These are phyloP conservation scores for Haberlea rhodopensis DNA, from an alignment of 257 asterid genomes.

Conservation along the genomic window DNA sequence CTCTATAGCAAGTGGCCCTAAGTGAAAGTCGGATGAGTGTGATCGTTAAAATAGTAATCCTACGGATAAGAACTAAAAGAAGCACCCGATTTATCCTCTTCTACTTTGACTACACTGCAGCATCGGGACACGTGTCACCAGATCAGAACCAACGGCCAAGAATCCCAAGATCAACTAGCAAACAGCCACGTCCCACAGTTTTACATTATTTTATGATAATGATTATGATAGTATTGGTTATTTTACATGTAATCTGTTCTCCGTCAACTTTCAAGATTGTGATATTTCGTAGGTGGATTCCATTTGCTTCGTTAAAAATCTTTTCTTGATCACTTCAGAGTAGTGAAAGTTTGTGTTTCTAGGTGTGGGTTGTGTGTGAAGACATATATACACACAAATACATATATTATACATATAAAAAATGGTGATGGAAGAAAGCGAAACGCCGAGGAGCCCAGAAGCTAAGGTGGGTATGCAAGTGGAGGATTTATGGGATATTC, in stretches of 20 bases:
- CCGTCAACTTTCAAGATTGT: constrained; percentile 37
- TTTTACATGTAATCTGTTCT: constrained; percentile 17
- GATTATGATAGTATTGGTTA: constrained; percentile 26
- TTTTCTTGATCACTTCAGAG: background rate
- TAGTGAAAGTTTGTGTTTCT: background rate
- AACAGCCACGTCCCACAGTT: constrained; percentile 10
- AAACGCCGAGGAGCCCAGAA: constrained; percentile 93
- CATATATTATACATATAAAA: background rate
- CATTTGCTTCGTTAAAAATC: background rate
- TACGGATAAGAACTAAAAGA: constrained; percentile 40
- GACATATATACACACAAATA: background rate
- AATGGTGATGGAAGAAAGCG: constrained; percentile 56
- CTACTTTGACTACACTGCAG: constrained; percentile 20
- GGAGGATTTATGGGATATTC: constrained; percentile 90
- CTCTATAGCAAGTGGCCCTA: constrained; percentile 32
- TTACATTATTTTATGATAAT: background rate
- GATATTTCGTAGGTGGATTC: background rate
- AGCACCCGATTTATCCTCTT: constrained; percentile 34
- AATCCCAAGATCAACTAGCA: constrained; percentile 7
- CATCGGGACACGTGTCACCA: constrained; percentile 18
- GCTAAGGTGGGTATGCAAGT: constrained; percentile 95
- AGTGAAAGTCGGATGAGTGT: constrained; percentile 24
- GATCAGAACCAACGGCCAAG: constrained; percentile 6
- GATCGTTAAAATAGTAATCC: constrained; percentile 29
- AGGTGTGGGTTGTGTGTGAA: constrained; percentile 6